Evolutionary conservation across 371 early-diverging fungal species (phyloP).

Genomic region (Zychaea mexicana): DNA sequence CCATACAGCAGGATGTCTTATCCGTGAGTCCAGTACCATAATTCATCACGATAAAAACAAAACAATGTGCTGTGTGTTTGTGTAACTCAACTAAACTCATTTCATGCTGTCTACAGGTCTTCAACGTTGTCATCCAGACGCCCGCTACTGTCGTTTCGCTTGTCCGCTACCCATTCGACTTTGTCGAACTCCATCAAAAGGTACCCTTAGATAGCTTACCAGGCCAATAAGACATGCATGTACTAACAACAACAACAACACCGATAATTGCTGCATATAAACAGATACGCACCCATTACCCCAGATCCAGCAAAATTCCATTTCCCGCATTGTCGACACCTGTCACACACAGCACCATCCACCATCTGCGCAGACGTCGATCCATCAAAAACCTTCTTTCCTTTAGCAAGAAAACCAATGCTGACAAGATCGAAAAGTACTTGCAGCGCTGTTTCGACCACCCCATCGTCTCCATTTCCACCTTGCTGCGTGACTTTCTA

Average conservation of each 20-base stretch:
- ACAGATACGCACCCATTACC: constrained; percentile 43
- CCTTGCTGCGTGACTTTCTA: constrained; percentile 45
- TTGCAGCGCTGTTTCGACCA: constrained; percentile 44
- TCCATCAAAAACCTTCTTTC: constrained; percentile 31
- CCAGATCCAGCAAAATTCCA: constrained; percentile 35
- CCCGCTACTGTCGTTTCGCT: constrained; percentile 47
- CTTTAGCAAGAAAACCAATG: constrained; percentile 36
- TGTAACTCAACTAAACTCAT: too few relatives aligned
- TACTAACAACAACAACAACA: background rate
- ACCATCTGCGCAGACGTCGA: constrained; percentile 21
- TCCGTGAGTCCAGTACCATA: constrained; percentile 23
- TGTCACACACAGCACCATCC: constrained; percentile 11
- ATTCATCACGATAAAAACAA: background rate
- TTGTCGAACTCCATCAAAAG: constrained; percentile 66
- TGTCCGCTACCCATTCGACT: constrained; percentile 61
- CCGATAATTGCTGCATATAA: background rate
- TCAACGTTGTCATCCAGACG: constrained; percentile 58
- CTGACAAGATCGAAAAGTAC: constrained; percentile 47
- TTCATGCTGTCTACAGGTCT: constrained; percentile 37
- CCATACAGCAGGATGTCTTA: constrained; percentile 33
- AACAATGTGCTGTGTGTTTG: background rate
- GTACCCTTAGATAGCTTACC: constrained; percentile 27
- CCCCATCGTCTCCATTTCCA: constrained; percentile 39
- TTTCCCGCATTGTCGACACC: constrained; percentile 41
- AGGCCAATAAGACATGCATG: background rate